Base-by-base conservation (phyloP, 495 filamentous ascomycete species). In the Penicillium coprophilum region DNA sequence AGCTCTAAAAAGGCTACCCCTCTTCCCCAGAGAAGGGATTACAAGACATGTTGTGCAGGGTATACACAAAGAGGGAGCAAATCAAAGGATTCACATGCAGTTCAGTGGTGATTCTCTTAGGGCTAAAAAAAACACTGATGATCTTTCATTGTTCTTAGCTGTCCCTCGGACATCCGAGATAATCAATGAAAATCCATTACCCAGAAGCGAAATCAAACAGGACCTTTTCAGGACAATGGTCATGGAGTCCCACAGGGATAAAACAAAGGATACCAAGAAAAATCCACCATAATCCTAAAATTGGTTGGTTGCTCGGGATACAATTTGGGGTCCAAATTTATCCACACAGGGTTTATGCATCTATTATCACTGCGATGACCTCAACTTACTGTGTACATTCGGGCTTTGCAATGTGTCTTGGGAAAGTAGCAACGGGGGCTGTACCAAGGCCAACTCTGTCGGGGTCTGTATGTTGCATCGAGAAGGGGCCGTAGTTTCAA, bases 321-420 rank as follows among this genome's bases (percentile, higher is more conserved):
- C 23, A 41, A 54, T 17, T 38, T 54, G 52, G 52, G 52, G 52
- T 46, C 52, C 52, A 46, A 54, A 54, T 23, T 27, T 19, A 32
- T 23, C 5, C 15, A n/a, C 15, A 46, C 21, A 45, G 28, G 31
- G 38, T 9, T 32, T 19, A 17, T 5, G 9, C 11, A 17, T 47
- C 5, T 32, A 19, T 34, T 19, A 8, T 38, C 10, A 31, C 40
- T 28, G 28, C 19, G 34, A 34, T 32, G 1, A 8, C 23, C 13
- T 36, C 7, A 38, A 38, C 34, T 38, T 7, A 38, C 10, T 12
- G 12, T 10, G n/a, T 36, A 36, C n/a, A 3, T 17, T 38, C 15
- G 6, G 10, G 30, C 30, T 38, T 8, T 15, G 1, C n/a, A 17
- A 9, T 38, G 34, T 17, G n/a, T 9, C 32, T 28, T 21, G 21